Base-by-base conservation (phyloP, 768 basidiomycete species). In the Sarcodon sp. region DNA sequence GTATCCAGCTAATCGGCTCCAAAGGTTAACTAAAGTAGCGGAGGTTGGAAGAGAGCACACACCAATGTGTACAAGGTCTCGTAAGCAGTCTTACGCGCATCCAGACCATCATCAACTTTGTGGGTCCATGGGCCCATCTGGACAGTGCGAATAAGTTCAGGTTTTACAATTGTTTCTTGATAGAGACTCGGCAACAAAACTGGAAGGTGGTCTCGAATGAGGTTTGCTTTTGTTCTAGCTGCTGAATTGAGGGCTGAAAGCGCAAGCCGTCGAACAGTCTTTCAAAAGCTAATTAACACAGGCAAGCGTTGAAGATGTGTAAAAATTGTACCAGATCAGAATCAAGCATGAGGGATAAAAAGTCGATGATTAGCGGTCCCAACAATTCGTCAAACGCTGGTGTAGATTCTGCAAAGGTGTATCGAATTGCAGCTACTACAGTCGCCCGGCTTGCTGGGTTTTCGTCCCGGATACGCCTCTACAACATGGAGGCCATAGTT, bases 91-190 rank as follows among this genome's bases (percentile, higher is more conserved):
- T 97, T 98, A 50, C 96, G 80, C 16, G 92, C 83, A 53, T 98
- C 94, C 36, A 98, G 72, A 44, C 96, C 96, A 54, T 98, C 93
- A 57, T 99, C 96, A 46, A 96, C 89, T 61, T 87, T 91, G 66
- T 94, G 90, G 27, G 84, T 87, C 91, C 91, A 96, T 2, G 92
- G 91, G 16, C 92, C 91, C 92, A 96, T 96, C 59, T 91, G 88
- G 10, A 96, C 91, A 1, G 86, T 88, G 32, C 87, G 80, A 58
- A 94, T 82, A 50, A 92, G 78, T 1, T 81, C 73, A 2, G 76
- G 72, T 53, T 88, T 90, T 60, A 92, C 66, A 35, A 72, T 59
- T 0, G 93, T 96, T 66, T 97, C 90, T 35, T 77, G 72, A 65
- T 96, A 97, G 27, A 99, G 69, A 48, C 73, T 76, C 0, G 92